These are phyloP conservation scores for Colletotrichum orchidophilum DNA, from an alignment of 2,329 filamentous ascomycete species.

Conservation along the genomic window DNA sequence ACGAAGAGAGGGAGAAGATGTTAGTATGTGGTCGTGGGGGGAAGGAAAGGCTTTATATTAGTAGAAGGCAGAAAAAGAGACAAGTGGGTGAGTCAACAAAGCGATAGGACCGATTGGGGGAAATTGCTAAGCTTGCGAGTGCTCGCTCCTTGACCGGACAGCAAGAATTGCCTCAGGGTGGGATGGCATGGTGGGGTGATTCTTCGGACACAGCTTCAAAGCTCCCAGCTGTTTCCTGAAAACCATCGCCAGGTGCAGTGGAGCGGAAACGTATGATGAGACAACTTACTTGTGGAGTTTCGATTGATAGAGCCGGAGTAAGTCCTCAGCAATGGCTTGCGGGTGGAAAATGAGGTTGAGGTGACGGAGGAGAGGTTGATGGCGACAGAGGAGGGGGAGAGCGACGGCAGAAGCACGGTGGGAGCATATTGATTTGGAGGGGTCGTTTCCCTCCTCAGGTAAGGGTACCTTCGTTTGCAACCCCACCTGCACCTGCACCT, in stretches of 20 bases:
- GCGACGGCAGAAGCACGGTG: constrained; percentile 10
- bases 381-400: constrained; percentile 10
- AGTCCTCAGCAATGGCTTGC: constrained; percentile 17
- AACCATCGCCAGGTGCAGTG: neutral
- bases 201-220: constrained; percentile 12
- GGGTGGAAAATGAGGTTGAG: constrained; percentile 16
- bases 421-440: constrained; percentile 29
- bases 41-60: constrained; percentile 30
- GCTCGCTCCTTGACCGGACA: constrained; percentile 31
- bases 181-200: constrained; percentile 34
- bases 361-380: constrained; percentile 7
- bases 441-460: constrained; percentile 25
- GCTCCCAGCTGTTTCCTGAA: constrained; percentile 22
- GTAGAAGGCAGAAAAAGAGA: constrained; percentile 20
- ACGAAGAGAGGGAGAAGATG: constrained; percentile 3
- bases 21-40: constrained; percentile 14
- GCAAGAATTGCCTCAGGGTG: constrained; percentile 34
- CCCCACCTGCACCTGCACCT: constrained; percentile 15
- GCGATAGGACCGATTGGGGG: constrained; percentile 32
- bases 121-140: constrained; percentile 33
- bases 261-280: neutral
- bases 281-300: constrained; percentile 17
- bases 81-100: constrained; percentile 33
- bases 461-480: neutral
- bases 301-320: neutral